A percentile compares a stretch with the other conserved stretches of the same genome.
Evolutionary conservation across 441 rosid genomes (phyloP).

Genomic region (Pelargonium australe): DNA sequence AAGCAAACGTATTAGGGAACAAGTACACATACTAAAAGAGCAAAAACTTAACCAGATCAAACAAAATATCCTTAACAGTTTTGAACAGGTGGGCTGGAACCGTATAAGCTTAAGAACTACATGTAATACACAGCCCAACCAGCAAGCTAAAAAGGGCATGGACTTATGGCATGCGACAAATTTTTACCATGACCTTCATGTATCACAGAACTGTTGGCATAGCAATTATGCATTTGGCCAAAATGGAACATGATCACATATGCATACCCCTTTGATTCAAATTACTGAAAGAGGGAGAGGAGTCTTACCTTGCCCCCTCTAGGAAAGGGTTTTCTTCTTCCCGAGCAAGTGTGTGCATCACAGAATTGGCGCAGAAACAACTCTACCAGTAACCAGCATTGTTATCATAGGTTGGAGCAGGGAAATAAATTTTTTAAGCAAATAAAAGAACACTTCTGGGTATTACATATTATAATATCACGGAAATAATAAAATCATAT

Average conservation of each 20-base stretch:
- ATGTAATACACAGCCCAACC: neutral
- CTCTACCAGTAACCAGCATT: constrained; percentile 40
- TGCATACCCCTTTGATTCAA: neutral
- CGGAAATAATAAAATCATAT: neutral
- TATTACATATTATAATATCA: neutral
- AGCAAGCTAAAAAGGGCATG: neutral
- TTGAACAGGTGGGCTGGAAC: constrained; percentile 2
- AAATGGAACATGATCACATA: neutral
- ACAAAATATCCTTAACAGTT: neutral
- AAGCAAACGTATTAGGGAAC: neutral
- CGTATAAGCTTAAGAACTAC: constrained; percentile 7
- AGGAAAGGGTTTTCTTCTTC: constrained; percentile 56
- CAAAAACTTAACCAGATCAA: neutral
- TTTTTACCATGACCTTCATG: neutral
- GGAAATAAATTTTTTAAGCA: neutral
- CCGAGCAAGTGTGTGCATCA: constrained; percentile 84
- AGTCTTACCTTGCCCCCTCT: constrained; percentile 74
- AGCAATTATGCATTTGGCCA: constrained; percentile 8
- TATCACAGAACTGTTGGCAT: neutral
- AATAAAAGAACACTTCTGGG: neutral
- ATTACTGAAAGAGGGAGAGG: neutral
- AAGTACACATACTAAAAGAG: neutral
- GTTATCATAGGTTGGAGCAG: constrained; percentile 19
- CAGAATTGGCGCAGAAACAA: constrained; percentile 86
- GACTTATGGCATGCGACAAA: neutral